phyloP scores from a whole-genome alignment of 108 stramenopile species.

The Conticribra weissflogii region DNA sequence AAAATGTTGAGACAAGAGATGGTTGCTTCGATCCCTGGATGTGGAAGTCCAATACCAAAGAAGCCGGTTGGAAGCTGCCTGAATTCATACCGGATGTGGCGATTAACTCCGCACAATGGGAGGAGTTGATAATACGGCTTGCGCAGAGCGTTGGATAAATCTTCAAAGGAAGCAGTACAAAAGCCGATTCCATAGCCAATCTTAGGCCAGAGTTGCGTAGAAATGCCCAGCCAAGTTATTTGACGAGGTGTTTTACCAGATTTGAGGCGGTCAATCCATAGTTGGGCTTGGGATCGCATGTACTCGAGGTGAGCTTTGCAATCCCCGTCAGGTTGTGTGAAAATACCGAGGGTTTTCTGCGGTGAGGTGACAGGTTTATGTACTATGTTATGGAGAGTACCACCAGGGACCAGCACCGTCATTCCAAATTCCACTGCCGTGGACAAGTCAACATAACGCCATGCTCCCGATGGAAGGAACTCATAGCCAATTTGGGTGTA shows the following conservation, averaged over 20 bases:
- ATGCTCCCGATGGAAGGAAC: not conserved
- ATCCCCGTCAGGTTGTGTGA: not conserved
- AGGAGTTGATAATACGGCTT: conserved; percentile 16
- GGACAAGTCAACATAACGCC: not conserved
- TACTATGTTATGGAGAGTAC: not conserved
- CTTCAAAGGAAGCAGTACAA: not conserved
- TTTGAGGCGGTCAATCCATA: not conserved
- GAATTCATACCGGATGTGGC: too few relatives aligned
- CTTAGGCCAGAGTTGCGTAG: too few relatives aligned
- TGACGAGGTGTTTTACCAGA: not conserved
- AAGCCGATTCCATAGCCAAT: conserved; percentile 7
- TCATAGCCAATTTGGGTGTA: conserved; percentile 5
- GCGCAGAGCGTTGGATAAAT: conserved; percentile 1
- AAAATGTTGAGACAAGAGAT: too few relatives aligned
- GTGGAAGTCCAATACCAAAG: too few relatives aligned
- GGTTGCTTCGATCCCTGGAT: too few relatives aligned
- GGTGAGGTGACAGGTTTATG: not conserved
- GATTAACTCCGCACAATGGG: too few relatives aligned
- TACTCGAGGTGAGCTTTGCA: not conserved
- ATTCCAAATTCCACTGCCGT: not conserved
- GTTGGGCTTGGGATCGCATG: not conserved
- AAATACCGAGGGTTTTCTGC: not conserved
- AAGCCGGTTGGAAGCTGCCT: too few relatives aligned
- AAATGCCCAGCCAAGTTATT: not conserved
- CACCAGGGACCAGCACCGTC: conserved; percentile 2